Evolutionary conservation across 805 yeast genomes (phyloP).

Genomic region (Saccharomyces kudriavzevii): DNA sequence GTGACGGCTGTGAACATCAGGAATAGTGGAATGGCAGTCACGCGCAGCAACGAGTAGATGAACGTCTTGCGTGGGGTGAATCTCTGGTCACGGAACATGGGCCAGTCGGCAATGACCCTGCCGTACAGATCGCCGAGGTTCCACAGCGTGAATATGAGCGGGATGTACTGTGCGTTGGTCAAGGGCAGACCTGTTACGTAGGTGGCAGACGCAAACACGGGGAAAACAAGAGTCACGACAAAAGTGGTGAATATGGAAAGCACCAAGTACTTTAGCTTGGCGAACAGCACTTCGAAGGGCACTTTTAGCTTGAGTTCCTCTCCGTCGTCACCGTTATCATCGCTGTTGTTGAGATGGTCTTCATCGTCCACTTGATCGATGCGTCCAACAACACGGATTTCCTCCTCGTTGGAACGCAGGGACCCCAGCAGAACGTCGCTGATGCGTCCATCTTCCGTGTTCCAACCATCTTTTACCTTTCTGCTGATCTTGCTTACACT

Average conservation of each 20-base stretch:
- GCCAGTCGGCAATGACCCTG: constrained; percentile 51
- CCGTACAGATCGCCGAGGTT: constrained; percentile 83
- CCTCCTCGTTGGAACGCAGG: background rate
- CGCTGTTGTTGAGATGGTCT: background rate
- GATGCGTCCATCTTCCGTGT: background rate
- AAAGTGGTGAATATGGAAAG: constrained; percentile 67
- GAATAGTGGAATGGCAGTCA: constrained; percentile 62
- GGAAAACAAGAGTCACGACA: constrained; percentile 65
- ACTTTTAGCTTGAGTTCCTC: constrained; percentile 34
- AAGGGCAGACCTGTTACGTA: constrained; percentile 37
- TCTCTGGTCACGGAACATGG: constrained; percentile 14
- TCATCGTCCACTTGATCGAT: background rate
- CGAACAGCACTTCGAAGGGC: constrained; percentile 53
- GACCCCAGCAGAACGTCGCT: background rate
- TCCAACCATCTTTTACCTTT: constrained; percentile 2
- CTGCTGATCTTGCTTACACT: constrained; percentile 19
- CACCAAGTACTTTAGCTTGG: constrained; percentile 55
- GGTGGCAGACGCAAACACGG: constrained; percentile 76
- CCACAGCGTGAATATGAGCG: constrained; percentile 78
- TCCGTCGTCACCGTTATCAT: constrained; percentile 9
- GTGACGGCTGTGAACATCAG: constrained; percentile 42
- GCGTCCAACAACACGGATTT: background rate
- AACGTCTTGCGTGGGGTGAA: constrained; percentile 35
- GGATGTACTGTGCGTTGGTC: constrained; percentile 45
- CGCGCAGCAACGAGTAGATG: constrained; percentile 46